phyloP scores from a whole-genome alignment of 257 asterid species.

The Primulina tabacum region DNA sequence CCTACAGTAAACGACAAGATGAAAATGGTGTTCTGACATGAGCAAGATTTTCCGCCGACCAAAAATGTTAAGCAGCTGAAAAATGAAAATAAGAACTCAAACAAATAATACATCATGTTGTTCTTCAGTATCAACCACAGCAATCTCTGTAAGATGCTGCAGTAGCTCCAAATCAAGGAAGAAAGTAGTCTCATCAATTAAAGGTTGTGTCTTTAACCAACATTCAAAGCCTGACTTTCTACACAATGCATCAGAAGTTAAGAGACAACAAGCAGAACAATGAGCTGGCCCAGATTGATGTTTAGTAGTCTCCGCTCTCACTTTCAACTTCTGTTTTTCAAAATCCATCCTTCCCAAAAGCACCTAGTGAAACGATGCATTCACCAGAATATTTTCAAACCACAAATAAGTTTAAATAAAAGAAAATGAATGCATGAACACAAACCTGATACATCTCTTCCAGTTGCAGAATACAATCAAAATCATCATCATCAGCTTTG shows the following conservation, averaged over 20 bases:
- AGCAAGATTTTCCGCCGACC: slow-evolving; percentile 10
- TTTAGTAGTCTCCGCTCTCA: slow-evolving; percentile 24
- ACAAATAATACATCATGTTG: slow-evolving; percentile 40
- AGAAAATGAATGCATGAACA: slow-evolving; percentile 13
- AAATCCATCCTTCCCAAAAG: slow-evolving; percentile 56
- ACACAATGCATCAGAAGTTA: slow-evolving; percentile 51
- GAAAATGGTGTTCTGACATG: not conserved
- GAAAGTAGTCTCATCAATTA: slow-evolving; percentile 69
- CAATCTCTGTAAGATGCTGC: slow-evolving; percentile 46
- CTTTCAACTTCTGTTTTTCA: slow-evolving; percentile 56
- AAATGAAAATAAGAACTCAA: slow-evolving; percentile 13
- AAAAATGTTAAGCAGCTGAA: slow-evolving; percentile 8
- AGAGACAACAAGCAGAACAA: slow-evolving; percentile 54
- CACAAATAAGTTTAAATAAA: slow-evolving; percentile 10
- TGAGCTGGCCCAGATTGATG: slow-evolving; percentile 27
- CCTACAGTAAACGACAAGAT: slow-evolving; percentile 41
- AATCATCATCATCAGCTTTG: slow-evolving; percentile 38
- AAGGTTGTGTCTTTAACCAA: slow-evolving; percentile 61
- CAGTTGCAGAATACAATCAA: slow-evolving; percentile 48
- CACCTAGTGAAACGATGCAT: slow-evolving; percentile 35
- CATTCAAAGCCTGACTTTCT: slow-evolving; percentile 43
- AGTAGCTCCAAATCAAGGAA: slow-evolving; percentile 65
- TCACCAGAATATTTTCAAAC: slow-evolving; percentile 20
- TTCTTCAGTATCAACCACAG: slow-evolving; percentile 44
- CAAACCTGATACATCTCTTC: slow-evolving; percentile 78